These are phyloP conservation scores for Ogataea glucozyma DNA, from an alignment of 805 yeast species.

Conservation along the genomic window DNA sequence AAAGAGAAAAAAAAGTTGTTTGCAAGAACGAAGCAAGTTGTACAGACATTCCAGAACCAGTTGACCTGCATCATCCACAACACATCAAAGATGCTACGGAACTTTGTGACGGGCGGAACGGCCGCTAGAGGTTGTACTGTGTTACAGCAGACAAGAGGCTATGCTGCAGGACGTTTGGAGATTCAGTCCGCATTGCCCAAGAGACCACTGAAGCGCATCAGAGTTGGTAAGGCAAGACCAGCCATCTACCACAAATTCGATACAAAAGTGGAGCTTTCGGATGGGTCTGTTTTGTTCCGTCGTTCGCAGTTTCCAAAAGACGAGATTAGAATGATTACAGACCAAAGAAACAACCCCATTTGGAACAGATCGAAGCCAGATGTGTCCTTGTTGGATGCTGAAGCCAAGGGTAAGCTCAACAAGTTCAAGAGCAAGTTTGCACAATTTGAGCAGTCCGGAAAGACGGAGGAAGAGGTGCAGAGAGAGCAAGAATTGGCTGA, in stretches of 20 bases:
- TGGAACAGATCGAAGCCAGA: slow-evolving; percentile 91
- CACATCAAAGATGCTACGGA: slow-evolving; percentile 1
- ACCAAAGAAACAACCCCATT: slow-evolving; percentile 80
- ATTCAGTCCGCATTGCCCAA: slow-evolving; percentile 33
- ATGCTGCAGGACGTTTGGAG: slow-evolving; percentile 34
- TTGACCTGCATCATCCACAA: background rate
- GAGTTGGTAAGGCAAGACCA: slow-evolving; percentile 86
- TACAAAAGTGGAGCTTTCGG: slow-evolving; percentile 84
- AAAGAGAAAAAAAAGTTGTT: background rate
- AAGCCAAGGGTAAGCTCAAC: slow-evolving; percentile 77
- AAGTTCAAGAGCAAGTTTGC: slow-evolving; percentile 71
- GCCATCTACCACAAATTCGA: slow-evolving; percentile 91
- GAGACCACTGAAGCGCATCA: slow-evolving; percentile 69
- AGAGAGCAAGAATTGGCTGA: slow-evolving; percentile 28
- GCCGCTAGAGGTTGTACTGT: background rate
- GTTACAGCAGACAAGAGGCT: slow-evolving; percentile 20
- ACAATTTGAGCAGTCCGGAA: slow-evolving; percentile 42
- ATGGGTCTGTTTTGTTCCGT: slow-evolving; percentile 86
- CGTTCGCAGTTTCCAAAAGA: slow-evolving; percentile 85
- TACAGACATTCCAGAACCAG: too few relatives aligned
- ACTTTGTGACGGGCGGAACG: background rate
- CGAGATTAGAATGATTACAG: slow-evolving; percentile 82
- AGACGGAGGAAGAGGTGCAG: slow-evolving; percentile 33
- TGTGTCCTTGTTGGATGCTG: slow-evolving; percentile 71
- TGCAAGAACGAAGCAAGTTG: background rate